Evolutionary conservation across 768 basidiomycete genomes (phyloP).

Genomic region (Collybiopsis confluens): DNA sequence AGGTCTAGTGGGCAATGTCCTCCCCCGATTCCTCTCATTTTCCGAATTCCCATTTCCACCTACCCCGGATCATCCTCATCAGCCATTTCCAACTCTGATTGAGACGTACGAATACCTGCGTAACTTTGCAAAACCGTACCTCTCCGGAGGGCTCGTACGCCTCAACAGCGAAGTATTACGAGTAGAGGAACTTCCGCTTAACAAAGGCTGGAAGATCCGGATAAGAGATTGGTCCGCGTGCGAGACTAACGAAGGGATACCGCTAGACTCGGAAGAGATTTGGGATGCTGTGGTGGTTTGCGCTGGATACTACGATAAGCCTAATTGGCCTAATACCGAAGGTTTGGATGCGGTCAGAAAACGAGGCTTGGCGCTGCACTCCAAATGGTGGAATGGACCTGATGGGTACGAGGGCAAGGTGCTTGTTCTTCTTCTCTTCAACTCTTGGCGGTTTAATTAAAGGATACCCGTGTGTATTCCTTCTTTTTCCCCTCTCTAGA

Average conservation of each 20-base stretch:
- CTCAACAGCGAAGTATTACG: slow-evolving; percentile 35
- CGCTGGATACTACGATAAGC: slow-evolving; percentile 36
- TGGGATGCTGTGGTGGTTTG: slow-evolving; percentile 46
- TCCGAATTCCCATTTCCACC: slow-evolving; percentile 32
- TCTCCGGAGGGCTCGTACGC: slow-evolving; percentile 24
- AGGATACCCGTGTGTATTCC: too few species aligned
- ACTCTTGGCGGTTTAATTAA: background rate
- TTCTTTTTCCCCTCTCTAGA: slow-evolving; percentile 23
- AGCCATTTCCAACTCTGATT: slow-evolving; percentile 35
- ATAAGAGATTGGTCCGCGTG: slow-evolving; percentile 28
- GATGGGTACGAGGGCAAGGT: slow-evolving; percentile 30
- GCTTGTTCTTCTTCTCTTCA: background rate
- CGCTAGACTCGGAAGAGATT: slow-evolving; percentile 25
- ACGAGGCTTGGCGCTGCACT: slow-evolving; percentile 34
- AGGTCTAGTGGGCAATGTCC: slow-evolving; percentile 44
- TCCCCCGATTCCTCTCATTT: slow-evolving; percentile 39
- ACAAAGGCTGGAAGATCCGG: slow-evolving; percentile 34
- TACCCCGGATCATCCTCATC: slow-evolving; percentile 19
- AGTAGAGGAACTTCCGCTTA: slow-evolving; percentile 28
- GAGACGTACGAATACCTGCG: slow-evolving; percentile 35
- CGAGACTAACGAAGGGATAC: slow-evolving; percentile 14
- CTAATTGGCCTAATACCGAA: slow-evolving; percentile 37
- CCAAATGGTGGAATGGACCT: slow-evolving; percentile 39
- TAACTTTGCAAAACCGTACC: slow-evolving; percentile 29
- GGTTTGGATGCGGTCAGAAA: slow-evolving; percentile 33